Conservation (phyloP, 1,139 yeast genomes). For the Suhomyces anneliseae region DNA sequence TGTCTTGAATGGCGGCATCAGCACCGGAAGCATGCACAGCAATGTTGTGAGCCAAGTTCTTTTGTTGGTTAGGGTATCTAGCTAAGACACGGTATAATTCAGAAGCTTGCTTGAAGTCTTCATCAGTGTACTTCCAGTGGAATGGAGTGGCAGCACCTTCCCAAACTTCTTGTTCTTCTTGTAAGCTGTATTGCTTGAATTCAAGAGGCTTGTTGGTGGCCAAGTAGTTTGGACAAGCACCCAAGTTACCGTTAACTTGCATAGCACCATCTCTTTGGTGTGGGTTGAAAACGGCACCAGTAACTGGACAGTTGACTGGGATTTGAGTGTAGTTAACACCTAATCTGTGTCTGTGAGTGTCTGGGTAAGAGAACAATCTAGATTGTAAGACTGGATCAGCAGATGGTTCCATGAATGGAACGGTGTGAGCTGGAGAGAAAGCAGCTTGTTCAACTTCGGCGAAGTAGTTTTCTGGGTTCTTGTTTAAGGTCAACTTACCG, state of each 20-base stretch:
- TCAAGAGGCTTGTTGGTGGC: conserved; percentile 59
- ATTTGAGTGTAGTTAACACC: conserved; percentile 72
- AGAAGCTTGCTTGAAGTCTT: conserved; percentile 69
- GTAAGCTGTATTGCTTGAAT: conserved; percentile 43
- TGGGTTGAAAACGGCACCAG: conserved; percentile 54
- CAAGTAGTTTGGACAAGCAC: conserved; percentile 77
- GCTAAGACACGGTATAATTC: conserved; percentile 74
- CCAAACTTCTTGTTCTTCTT: conserved; percentile 81
- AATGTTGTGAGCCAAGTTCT: conserved; percentile 78
- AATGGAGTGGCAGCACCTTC: conserved; percentile 82
- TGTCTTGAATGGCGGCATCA: conserved; percentile 72
- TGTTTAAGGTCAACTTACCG: conserved; percentile 68
- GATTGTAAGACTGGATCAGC: conserved; percentile 88
- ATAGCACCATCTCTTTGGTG: conserved; percentile 85
- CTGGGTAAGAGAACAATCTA: conserved; percentile 81
- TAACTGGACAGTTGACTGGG: conserved; percentile 68
- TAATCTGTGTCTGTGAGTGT: conserved; percentile 68
- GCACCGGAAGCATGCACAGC: conserved; percentile 75
- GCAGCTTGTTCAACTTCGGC: conserved; percentile 85
- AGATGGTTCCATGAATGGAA: conserved; percentile 81
- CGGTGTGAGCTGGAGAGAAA: conserved; percentile 79
- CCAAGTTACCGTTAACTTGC: conserved; percentile 83
- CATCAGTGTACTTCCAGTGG: conserved; percentile 80
- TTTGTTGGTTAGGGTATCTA: conserved; percentile 75
- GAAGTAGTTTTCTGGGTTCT: conserved; percentile 75